These are phyloP conservation scores for Lentinula boryana DNA, from an alignment of 768 basidiomycete genomes.

Conservation along the genomic window DNA sequence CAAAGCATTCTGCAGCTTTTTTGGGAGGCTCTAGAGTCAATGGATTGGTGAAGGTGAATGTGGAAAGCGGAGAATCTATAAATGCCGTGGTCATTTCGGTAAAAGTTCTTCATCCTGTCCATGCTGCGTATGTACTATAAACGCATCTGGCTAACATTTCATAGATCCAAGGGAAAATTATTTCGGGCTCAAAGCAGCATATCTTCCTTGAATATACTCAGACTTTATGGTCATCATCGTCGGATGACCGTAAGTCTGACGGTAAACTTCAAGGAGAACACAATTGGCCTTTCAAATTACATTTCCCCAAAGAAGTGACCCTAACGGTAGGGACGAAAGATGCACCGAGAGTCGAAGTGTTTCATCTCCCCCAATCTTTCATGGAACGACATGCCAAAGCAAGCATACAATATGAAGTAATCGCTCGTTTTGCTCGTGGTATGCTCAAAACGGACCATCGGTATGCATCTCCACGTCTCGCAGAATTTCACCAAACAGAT, in stretches of 20 bases:
- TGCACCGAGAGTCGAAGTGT: background rate
- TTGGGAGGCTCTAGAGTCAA: constrained; percentile 16
- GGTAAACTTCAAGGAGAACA: constrained; percentile 29
- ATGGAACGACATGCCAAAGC: background rate
- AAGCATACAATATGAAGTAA: background rate
- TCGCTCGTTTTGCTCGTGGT: background rate
- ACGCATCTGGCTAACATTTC: background rate
- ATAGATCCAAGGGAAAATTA: constrained; percentile 32
- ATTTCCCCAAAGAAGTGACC: constrained; percentile 24
- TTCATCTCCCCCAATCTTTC: background rate
- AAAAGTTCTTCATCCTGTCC: constrained; percentile 12
- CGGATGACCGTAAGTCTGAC: constrained; percentile 10
- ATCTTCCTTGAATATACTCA: constrained; percentile 27
- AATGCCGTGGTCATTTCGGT: constrained; percentile 33
- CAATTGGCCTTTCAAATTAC: constrained; percentile 30
- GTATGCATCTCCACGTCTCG: background rate
- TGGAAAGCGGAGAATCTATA: constrained; percentile 24
- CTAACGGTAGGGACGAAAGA: background rate
- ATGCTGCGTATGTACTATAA: background rate
- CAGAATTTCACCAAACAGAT: background rate
- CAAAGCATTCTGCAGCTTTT: constrained; percentile 18
- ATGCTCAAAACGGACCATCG: constrained; percentile 3
- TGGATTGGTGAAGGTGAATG: constrained; percentile 11
- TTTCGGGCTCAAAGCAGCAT: constrained; percentile 28
- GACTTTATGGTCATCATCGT: constrained; percentile 30